Percentiles rank a stretch among this genome's conserved stretches.
Evolutionary conservation across 192 early-diverging fungal genomes (phyloP).

Genomic region (Podila minutissima): DNA sequence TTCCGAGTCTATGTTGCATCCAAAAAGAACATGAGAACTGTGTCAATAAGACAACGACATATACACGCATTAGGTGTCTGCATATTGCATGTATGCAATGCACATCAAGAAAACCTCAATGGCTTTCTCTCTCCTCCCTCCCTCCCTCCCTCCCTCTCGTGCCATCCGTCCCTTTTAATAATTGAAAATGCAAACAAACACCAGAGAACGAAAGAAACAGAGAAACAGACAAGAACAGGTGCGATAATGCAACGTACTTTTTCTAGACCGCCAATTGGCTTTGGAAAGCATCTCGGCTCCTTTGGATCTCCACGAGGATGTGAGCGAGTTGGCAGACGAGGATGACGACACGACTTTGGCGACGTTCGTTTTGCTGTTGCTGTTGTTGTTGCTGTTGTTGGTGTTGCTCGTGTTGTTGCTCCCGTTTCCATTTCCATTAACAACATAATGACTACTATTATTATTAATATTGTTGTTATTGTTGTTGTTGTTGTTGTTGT

Average conservation of each 20-base stretch:
- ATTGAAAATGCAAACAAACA: too few relatives aligned
- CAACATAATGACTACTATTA: too few relatives aligned
- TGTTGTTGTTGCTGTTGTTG: not conserved
- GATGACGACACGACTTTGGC: conserved; percentile 13
- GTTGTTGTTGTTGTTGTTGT: not conserved
- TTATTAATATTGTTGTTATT: not conserved
- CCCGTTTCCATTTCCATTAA: not conserved
- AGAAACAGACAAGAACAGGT: not conserved
- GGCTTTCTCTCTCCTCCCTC: too few relatives aligned
- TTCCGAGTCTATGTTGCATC: conserved; percentile 27
- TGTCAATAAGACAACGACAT: too few relatives aligned
- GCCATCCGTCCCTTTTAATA: too few relatives aligned
- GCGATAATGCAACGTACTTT: conserved; percentile 17
- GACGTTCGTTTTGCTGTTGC: not conserved
- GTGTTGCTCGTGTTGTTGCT: not conserved
- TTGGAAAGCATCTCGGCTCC: conserved; percentile 45
- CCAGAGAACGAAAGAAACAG: not conserved
- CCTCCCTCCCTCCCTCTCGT: too few relatives aligned
- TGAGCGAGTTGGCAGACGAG: conserved; percentile 24
- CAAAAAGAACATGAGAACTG: not conserved
- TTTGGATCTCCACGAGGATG: conserved; percentile 29
- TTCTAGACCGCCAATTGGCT: conserved; percentile 26
- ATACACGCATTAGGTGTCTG: too few relatives aligned
- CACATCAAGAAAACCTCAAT: too few relatives aligned
- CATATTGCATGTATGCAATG: too few relatives aligned